A percentile compares a stretch with the other conserved stretches of the same genome.
phyloP scores from a whole-genome alignment of 2,329 filamentous ascomycete genomes.

The Teratosphaeria destructans region DNA sequence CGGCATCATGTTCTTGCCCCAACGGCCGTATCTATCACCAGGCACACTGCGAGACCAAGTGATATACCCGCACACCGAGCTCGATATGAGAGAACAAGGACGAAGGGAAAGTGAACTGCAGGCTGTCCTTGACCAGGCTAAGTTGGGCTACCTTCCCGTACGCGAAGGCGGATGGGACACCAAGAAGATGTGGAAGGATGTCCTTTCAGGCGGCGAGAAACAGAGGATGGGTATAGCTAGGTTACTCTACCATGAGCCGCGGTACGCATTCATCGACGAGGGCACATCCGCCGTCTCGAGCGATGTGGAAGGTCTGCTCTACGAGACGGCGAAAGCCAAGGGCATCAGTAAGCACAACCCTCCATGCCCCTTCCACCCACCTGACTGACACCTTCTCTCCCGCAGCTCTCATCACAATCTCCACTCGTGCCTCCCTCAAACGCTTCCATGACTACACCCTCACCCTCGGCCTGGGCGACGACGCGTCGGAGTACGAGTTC shows the following conservation, averaged over 20 bases:
- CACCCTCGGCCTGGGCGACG: constrained; percentile 67
- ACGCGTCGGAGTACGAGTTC: constrained; percentile 82
- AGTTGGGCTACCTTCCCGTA: constrained; percentile 77
- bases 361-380: not conserved
- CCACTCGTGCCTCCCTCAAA: constrained; percentile 85
- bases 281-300: constrained; percentile 88
- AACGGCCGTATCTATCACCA: constrained; percentile 82
- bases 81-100: constrained; percentile 80
- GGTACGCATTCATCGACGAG: constrained; percentile 91
- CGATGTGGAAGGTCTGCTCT: constrained; percentile 87
- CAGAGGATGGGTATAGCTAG: constrained; percentile 88
- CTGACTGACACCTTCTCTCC: not conserved
- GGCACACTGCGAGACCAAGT: constrained; percentile 93
- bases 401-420: constrained; percentile 85
- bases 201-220: constrained; percentile 94
- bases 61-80: constrained; percentile 90
- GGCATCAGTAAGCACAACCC: constrained; percentile 66
- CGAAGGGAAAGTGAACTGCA: constrained; percentile 70
- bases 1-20: constrained; percentile 96
- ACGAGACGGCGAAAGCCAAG: constrained; percentile 83
- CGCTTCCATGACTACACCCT: constrained; percentile 93
- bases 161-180: constrained; percentile 96
- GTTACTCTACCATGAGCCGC: constrained; percentile 85
- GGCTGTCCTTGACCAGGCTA: constrained; percentile 68
- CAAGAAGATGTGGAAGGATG: constrained; percentile 96